Evolutionary conservation across 768 basidiomycete species (phyloP).

Genomic region (Russula lepida): DNA sequence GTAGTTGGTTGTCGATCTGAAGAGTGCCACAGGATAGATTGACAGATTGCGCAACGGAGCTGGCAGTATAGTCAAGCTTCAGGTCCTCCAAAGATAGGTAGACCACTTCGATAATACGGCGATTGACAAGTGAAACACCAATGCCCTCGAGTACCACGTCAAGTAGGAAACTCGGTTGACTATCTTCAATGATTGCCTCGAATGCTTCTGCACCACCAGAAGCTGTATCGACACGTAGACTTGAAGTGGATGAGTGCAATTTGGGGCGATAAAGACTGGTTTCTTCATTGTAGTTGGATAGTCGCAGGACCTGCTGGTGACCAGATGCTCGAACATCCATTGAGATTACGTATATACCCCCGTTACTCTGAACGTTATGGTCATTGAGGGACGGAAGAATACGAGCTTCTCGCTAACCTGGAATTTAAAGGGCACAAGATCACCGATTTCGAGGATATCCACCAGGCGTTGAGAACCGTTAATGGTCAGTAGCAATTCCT

Average conservation of each 20-base stretch:
- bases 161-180: slow-evolving; percentile 54
- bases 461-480: slow-evolving; percentile 56
- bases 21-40: slow-evolving; percentile 77
- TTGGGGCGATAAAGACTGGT: slow-evolving; percentile 82
- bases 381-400: neutral
- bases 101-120: slow-evolving; percentile 78
- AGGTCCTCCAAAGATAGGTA: slow-evolving; percentile 75
- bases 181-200: slow-evolving; percentile 76
- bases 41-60: slow-evolving; percentile 67
- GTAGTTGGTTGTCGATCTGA: slow-evolving; percentile 96
- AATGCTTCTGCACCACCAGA: slow-evolving; percentile 68
- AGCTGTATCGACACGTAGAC: slow-evolving; percentile 60
- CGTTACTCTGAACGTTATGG: slow-evolving; percentile 36
- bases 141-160: slow-evolving; percentile 79
- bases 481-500: slow-evolving; percentile 60
- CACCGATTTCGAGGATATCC: slow-evolving; percentile 95
- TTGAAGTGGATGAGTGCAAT: slow-evolving; percentile 38
- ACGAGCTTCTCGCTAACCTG: slow-evolving; percentile 37
- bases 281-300: slow-evolving; percentile 81
- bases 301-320: slow-evolving; percentile 72
- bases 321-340: slow-evolving; percentile 90
- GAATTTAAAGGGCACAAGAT: slow-evolving; percentile 84
- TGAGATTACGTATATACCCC: slow-evolving; percentile 61
- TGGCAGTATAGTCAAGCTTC: slow-evolving; percentile 79
- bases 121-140: slow-evolving; percentile 87